Conservation (phyloP, 495 filamentous ascomycete genomes). For the Penicillium cosmopolitanum region DNA sequence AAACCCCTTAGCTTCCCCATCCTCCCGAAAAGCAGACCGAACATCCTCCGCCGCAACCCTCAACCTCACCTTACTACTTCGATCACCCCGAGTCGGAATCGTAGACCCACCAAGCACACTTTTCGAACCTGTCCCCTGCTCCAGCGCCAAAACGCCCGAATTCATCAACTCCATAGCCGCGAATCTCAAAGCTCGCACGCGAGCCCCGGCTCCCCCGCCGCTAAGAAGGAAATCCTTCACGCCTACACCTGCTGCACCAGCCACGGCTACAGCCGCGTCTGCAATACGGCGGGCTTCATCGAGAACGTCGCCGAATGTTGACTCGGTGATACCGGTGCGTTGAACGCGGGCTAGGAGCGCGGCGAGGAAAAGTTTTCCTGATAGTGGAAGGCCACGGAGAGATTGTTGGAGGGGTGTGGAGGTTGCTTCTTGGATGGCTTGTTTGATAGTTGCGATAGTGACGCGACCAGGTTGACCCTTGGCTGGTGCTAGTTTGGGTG, state of each 20-base stretch:
- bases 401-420: constrained; percentile 89
- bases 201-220: constrained; percentile 45
- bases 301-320: constrained; percentile 84
- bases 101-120: constrained; percentile 38
- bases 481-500: constrained; percentile 21
- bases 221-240: constrained; percentile 49
- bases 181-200: constrained; percentile 67
- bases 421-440: constrained; percentile 93
- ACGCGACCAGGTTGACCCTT: constrained; percentile 60
- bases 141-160: constrained; percentile 83
- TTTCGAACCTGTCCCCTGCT: constrained; percentile 52
- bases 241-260: constrained; percentile 42
- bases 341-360: constrained; percentile 78
- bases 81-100: constrained; percentile 66
- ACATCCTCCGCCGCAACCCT: constrained; percentile 90
- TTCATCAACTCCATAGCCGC: constrained; percentile 83
- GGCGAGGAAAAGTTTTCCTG: constrained; percentile 82
- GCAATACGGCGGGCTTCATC: constrained; percentile 85
- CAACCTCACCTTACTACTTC: constrained; percentile 83
- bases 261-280: constrained; percentile 51
- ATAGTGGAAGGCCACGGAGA: constrained; percentile 77
- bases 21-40: constrained; percentile 81
- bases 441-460: constrained; percentile 89
- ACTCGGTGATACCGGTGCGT: constrained; percentile 83
- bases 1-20: constrained; percentile 80